A percentile compares a stretch with the other conserved stretches of the same genome.
Conservation (phyloP, 2,329 filamentous ascomycete species). For the Ascochyta rabiei region DNA sequence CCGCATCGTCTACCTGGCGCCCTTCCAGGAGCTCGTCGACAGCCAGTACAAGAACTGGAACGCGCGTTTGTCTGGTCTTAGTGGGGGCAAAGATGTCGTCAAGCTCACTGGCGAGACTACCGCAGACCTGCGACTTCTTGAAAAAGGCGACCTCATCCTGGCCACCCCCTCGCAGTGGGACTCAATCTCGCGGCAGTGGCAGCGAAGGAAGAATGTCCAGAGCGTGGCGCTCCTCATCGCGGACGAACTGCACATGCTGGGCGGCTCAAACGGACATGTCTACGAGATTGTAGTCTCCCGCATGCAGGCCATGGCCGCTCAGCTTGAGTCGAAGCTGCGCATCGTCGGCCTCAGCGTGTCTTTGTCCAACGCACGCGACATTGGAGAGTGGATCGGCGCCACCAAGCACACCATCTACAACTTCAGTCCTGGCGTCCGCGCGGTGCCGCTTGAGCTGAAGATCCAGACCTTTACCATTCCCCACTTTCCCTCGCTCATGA, state of each 20-base stretch:
- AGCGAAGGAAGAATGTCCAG: constrained; percentile 93
- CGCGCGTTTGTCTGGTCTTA: constrained; percentile 71
- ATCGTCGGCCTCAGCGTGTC: constrained; percentile 92
- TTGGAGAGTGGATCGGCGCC: constrained; percentile 97
- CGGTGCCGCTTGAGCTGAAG: constrained; percentile 88
- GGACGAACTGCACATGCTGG: constrained; percentile 92
- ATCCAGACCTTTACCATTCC: constrained; percentile 95
- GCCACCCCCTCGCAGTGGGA: constrained; percentile 97
- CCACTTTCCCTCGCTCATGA: constrained; percentile 97
- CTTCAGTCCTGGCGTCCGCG: constrained; percentile 90
- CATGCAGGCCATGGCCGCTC: constrained; percentile 93
- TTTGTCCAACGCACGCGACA: constrained; percentile 87
- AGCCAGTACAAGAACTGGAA: constrained; percentile 83
- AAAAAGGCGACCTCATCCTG: constrained; percentile 84
- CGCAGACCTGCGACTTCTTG: constrained; percentile 85
- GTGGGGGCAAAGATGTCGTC: constrained; percentile 85
- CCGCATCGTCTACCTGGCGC: constrained; percentile 90
- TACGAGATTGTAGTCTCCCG: constrained; percentile 98
- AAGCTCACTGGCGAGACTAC: constrained; percentile 94
- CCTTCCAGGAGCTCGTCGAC: constrained; percentile 92
- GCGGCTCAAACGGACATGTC: constrained; percentile 82
- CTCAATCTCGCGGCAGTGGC: constrained; percentile 93
- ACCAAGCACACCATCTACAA: constrained; percentile 99
- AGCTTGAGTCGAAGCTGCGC: constrained; percentile 82
- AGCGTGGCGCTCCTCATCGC: constrained; percentile 90